These are phyloP conservation scores for Botryobasidium botryosum DNA, from an alignment of 768 basidiomycete genomes.

Conservation along the genomic window DNA sequence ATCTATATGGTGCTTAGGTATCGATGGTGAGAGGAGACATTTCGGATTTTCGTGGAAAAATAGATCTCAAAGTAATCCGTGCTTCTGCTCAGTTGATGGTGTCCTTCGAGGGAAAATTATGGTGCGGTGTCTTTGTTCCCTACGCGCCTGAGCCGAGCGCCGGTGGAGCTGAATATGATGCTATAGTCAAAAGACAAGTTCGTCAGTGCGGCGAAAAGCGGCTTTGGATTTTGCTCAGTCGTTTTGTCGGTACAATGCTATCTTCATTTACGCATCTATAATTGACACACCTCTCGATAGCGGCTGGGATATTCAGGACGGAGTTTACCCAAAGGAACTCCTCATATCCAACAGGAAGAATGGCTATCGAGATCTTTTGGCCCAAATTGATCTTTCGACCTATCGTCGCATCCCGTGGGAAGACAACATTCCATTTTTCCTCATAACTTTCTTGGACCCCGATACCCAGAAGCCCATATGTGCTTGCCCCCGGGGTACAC, in stretches of 20 bases:
- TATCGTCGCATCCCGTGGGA: conserved; percentile 89
- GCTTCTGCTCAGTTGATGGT: conserved; percentile 53
- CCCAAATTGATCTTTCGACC: conserved; percentile 70
- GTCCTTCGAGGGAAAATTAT: conserved; percentile 90
- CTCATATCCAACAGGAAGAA: conserved; percentile 82
- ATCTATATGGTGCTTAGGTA: conserved; percentile 1
- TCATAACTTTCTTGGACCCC: conserved; percentile 81
- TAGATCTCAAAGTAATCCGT: neutral
- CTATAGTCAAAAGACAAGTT: conserved; percentile 81
- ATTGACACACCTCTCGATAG: conserved; percentile 22
- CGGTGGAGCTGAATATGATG: neutral
- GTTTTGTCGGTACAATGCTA: conserved; percentile 48
- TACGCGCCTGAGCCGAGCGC: conserved; percentile 8
- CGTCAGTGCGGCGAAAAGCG: conserved; percentile 50
- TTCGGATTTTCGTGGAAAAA: neutral
- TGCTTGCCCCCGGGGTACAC: conserved; percentile 75
- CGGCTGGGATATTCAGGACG: conserved; percentile 88
- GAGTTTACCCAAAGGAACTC: conserved; percentile 69
- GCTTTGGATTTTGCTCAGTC: conserved; percentile 88
- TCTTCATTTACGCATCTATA: neutral
- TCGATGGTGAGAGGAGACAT: conserved; percentile 5
- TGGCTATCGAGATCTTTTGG: conserved; percentile 81
- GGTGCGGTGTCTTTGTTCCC: conserved; percentile 28
- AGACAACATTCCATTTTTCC: conserved; percentile 79
- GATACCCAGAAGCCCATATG: conserved; percentile 57